Base-by-base conservation (phyloP, 1,284 basidiomycete species). In the Anthracocystis walkeri region DNA sequence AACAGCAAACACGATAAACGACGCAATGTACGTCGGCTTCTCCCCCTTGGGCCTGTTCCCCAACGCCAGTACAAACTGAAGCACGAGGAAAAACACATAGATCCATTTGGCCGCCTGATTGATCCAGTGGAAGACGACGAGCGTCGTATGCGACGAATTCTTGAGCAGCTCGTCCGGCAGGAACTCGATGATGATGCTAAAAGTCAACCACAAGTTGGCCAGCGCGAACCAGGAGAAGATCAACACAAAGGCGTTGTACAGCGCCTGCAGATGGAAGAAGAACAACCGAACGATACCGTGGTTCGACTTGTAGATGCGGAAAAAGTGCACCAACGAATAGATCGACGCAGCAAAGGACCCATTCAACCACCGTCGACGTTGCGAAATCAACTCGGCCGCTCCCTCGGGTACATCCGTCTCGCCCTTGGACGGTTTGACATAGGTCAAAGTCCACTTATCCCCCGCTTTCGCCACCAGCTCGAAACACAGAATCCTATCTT, bases 341-440 rank as follows among this genome's bases (percentile, higher is more conserved):
- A 97, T 92, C 3, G 94, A 95, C 10, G 93, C 93, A 2, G 95
- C 96, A 89, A 98, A 97, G 7, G 93, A 95, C 6, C 96, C 96
- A 83, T 98, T 99, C 42, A 98, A 89, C 96, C 96, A 97, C 57
- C 95, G 91, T 58, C 95, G 89, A 61, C 95, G 91, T 84, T 97
- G 95, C 0, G 93, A 93, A 78, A 97, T 94, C 58, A 99, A 62
- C 69, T 85, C 81, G 7, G 91, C 90, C 4, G 94, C 95, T 25
- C 89, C 88, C 86, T 97, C 95, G 1, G 94, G 94, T 21, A 95
- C 94, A 88, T 95, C 93, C 0, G 94, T 95, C 87, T 97, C 95
- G 14, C 94, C 95, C 86, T 96, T 97, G 82, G 91, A 92, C 4
- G 94, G 93, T 86, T 97, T 97, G 82, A 97, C 95, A 74, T 97